These are phyloP conservation scores for Trypethelium eluteriae DNA, from an alignment of 495 filamentous ascomycete species.

Conservation along the genomic window DNA sequence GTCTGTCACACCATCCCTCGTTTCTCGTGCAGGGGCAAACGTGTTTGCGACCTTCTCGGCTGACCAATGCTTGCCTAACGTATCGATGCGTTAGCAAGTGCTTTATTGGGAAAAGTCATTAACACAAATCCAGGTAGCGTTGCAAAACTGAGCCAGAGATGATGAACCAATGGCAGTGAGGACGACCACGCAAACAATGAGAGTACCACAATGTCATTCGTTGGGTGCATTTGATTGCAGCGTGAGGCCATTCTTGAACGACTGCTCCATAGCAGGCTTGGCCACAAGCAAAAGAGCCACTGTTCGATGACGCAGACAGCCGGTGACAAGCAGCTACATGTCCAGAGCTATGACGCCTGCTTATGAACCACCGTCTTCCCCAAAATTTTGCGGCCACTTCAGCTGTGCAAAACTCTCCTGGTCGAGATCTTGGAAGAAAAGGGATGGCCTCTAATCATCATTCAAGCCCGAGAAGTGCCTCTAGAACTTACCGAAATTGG, in stretches of 20 bases:
- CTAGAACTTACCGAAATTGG: constrained; percentile 15
- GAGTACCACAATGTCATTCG: no score
- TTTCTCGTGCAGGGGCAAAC: constrained; percentile 20
- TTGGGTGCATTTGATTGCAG: no score
- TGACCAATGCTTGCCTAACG: constrained; percentile 19
- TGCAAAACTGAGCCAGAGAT: no score
- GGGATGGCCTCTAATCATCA: neutral
- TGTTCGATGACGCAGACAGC: neutral
- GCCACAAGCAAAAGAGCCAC: no score
- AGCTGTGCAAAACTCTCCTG: no score
- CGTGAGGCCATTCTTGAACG: no score
- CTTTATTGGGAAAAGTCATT: neutral
- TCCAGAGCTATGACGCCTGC: neutral
- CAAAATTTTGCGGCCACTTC: no score
- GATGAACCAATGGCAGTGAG: no score
- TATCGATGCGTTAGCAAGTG: neutral
- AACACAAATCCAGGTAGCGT: no score
- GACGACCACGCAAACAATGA: no score
- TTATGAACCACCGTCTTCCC: no score
- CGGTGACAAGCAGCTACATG: neutral
- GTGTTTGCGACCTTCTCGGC: constrained; percentile 20
- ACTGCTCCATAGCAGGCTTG: no score
- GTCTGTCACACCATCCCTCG: constrained; percentile 19
- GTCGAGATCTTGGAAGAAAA: neutral
- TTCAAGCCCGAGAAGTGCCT: neutral